Base-by-base conservation (phyloP, 2,329 filamentous ascomycete species). In the Rhynchosporium agropyri region DNA sequence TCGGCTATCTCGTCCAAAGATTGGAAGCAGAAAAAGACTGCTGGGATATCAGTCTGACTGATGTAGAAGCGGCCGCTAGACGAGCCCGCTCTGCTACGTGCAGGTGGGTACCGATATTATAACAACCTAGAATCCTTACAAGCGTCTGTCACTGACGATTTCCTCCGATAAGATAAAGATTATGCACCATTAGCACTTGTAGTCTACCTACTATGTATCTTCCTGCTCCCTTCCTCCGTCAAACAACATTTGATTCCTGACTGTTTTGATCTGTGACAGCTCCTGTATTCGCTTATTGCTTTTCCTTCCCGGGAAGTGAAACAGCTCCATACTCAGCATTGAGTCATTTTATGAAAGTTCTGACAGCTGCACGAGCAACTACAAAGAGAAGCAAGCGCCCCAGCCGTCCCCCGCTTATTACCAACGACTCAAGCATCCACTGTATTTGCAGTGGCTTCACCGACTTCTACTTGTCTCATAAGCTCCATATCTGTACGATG, bases 401-500 rank as follows among this genome's bases (percentile, higher is more conserved):
- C 53, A 49, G 46, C 50, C 45, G 56, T 49, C 43, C 31, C 66
- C 67, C 69, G 67, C 69, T 66, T 63, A 29, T 36, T 36, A 36
- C 33, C 33, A 55, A 62, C 61, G 59, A 64, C 61, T 61, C 56
- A 20, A 63, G 49, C 56, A 12, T 45, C 63, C 62, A 60, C 29
- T 31, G 20, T 56, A 50, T 56, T 53, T 63, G 36, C 56, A 29
- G 36, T 45, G 15, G 49, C 42, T 63, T 65, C 63, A 63, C 60
- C 64, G 43, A 64, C 61, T 36, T 50, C 50, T 5, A 8, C 13
- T 20, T n/a, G n/a, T 28, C 43, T 2, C n/a, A 46, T n/a, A 43
- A 54, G 31, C 43, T 20, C 60, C 63, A 66, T 64, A 50, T 46
- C 58, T 62, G 56, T 58, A 66, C 63, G 7, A 72, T 70, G 69